Base-by-base conservation (phyloP, 352 stramenopile genomes). In the Stramenopiles sp. region DNA sequence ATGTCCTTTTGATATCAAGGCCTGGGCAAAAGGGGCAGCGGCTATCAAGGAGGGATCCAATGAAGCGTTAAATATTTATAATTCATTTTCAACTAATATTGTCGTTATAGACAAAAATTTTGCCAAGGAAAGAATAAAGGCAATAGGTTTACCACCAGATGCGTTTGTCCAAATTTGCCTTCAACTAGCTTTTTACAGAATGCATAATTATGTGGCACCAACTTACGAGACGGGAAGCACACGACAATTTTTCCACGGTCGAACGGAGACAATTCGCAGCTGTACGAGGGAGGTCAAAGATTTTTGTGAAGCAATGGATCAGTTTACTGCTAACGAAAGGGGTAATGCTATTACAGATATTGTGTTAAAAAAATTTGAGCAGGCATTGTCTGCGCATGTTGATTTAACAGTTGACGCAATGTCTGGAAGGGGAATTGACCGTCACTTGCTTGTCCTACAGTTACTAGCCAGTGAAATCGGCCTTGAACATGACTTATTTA, bases 171-270 rank as follows among this genome's bases (percentile, higher is more conserved):
- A 97, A 81, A 94, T 96, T 90, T 89, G 89, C 20, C 86, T 96
- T 53, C 92, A 97, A 83, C 82, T 96, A 7, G 91, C 91, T 30
- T 97, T 93, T 81, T 88, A 86, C 76, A 86, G 88, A 32, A 74
- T 88, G 43, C 88, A 96, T 73, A 86, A 87, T 73, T 85, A 89
- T 79, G 83, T 93, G 30, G 84, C 90, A 1, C 84, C 91, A 0
- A 91, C 88, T 27, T 98, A 99, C 82, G 95, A 99, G 86, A 95
- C 95, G 13, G 95, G 92, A 23, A 94, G 98, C 87, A 96, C 95
- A 81, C 88, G 94, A n/a, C 87, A 94, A 63, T 99, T 97, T 83
- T 93, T 97, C 74, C 95, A 99, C 81, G 95, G 95, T 0, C 90
- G 95, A 63, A 99, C 95, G 0, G 92, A 95, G 81, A 94, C 90